Evolutionary conservation across 371 early-diverging fungal species (phyloP).

Genomic region (Rhizopus arrhizus): DNA sequence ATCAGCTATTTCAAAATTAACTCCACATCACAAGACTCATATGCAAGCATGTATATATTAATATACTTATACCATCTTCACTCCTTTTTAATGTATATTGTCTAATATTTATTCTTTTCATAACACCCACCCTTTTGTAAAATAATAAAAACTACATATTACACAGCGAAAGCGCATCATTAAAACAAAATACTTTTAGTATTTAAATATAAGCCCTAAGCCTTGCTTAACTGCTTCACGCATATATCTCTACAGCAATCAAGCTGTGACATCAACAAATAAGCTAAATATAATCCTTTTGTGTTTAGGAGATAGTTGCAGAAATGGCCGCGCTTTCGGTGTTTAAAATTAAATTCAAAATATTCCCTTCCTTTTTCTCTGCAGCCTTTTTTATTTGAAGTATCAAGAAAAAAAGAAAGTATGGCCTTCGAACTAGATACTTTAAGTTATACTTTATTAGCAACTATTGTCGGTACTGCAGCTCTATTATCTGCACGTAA

Average conservation of each 20-base stretch:
- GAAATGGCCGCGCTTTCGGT: too few species aligned
- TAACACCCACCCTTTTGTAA: conserved; percentile 1
- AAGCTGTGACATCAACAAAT: too few species aligned
- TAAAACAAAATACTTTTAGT: too few species aligned
- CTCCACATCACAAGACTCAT: neutral
- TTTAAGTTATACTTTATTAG: conserved; percentile 44
- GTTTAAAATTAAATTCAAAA: too few species aligned
- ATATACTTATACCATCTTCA: conserved; percentile 1
- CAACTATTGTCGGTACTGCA: conserved; percentile 48
- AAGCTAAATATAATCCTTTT: too few species aligned
- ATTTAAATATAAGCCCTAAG: too few species aligned
- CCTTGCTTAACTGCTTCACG: too few species aligned
- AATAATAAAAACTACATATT: neutral
- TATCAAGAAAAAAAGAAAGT: neutral
- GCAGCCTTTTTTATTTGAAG: too few species aligned
- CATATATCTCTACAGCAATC: too few species aligned
- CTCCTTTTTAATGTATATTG: conserved; percentile 3
- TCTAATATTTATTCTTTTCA: neutral
- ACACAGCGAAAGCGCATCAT: too few species aligned
- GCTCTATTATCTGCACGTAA: conserved; percentile 52
- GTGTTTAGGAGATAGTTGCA: too few species aligned
- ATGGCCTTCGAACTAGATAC: conserved; percentile 52
- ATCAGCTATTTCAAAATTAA: conserved; percentile 6
- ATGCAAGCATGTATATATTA: neutral
- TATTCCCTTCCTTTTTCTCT: too few species aligned